A percentile compares a stretch with the other conserved stretches of the same genome.
Conservation (phyloP, 257 asterid species). For the Solanum lycopersicoides region DNA sequence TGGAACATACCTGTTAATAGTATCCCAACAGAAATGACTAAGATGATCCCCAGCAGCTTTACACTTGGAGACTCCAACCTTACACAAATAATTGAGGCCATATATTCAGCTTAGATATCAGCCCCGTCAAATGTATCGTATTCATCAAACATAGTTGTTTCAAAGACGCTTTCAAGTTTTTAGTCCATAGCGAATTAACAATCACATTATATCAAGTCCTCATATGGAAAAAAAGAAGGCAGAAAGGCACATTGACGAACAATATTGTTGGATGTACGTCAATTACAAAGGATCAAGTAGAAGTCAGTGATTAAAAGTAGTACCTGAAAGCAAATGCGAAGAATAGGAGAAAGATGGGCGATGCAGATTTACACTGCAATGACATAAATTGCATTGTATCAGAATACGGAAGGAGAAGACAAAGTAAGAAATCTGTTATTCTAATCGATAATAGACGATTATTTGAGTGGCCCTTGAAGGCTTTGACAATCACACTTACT, state of each 20-base stretch:
- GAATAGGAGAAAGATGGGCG: constrained; percentile 93
- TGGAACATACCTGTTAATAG: constrained; percentile 68
- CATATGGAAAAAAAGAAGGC: not conserved
- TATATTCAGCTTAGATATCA: not conserved
- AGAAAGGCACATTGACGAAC: too few species aligned
- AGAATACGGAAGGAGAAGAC: not conserved
- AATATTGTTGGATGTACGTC: not conserved
- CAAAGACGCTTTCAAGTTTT: not conserved
- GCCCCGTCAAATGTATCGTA: not conserved
- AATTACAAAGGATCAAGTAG: not conserved
- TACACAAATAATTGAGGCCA: constrained; percentile 16
- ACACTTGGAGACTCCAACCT: constrained; percentile 98
- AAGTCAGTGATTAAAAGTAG: not conserved
- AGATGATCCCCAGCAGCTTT: constrained; percentile 78
- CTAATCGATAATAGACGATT: not conserved
- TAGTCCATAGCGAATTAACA: not conserved
- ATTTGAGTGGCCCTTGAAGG: not conserved
- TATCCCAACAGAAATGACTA: constrained; percentile 71
- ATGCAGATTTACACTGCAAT: constrained; percentile 96
- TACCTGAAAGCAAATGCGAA: constrained; percentile 99
- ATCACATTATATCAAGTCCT: not conserved
- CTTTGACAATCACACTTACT: not conserved
- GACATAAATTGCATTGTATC: not conserved
- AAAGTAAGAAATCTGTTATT: not conserved
- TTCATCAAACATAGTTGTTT: not conserved